phyloP scores from a whole-genome alignment of 257 asterid genomes.

The Nicotiana noctiflora region DNA sequence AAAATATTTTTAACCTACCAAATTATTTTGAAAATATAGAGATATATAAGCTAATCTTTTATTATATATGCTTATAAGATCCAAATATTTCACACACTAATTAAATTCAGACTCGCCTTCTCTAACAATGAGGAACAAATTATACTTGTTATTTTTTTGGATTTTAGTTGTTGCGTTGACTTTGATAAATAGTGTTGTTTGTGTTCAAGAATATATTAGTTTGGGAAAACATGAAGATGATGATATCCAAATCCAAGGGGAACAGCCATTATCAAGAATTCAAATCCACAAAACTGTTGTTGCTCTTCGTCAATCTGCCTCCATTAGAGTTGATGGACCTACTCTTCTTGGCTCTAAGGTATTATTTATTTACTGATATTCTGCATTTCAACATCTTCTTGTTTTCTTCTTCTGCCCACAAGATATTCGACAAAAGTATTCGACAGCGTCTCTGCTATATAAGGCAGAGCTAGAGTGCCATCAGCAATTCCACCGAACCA shows the following conservation, averaged over 20 bases:
- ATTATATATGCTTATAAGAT: no score
- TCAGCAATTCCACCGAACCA: no score
- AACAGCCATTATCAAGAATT: conserved; percentile 37
- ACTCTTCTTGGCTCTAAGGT: conserved; percentile 28
- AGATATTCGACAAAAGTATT: background rate
- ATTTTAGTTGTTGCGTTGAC: background rate
- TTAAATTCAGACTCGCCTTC: no score
- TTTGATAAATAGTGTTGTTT: background rate
- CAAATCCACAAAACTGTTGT: conserved; percentile 28
- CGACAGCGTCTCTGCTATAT: no score
- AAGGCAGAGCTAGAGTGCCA: no score
- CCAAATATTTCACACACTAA: no score
- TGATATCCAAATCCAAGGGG: conserved; percentile 17
- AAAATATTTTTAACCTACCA: no score
- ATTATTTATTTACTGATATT: background rate
- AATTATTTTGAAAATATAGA: no score
- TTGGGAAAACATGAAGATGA: background rate
- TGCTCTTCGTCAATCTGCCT: conserved; percentile 24
- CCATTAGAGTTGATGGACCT: conserved; percentile 23
- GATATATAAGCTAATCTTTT: no score
- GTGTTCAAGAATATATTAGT: background rate
- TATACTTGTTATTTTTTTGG: background rate
- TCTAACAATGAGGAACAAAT: background rate
- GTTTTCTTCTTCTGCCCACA: background rate
- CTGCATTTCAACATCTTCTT: background rate